These are phyloP conservation scores for Blastobotrys elegans DNA, from an alignment of 1,139 yeast genomes.

Conservation along the genomic window DNA sequence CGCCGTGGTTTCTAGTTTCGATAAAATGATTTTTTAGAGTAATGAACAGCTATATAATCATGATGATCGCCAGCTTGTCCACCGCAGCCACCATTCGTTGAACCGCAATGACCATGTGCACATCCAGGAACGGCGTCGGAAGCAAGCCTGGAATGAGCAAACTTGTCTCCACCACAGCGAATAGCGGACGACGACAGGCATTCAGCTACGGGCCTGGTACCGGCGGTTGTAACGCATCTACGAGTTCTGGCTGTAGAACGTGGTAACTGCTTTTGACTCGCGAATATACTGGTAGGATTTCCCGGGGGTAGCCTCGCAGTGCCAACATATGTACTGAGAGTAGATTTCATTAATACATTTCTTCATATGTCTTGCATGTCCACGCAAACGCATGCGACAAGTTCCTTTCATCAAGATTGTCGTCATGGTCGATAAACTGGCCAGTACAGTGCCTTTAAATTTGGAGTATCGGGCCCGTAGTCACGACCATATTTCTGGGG, in stretches of 20 bases:
- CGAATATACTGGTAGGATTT: no score
- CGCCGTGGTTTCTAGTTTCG: slow-evolving; percentile 3
- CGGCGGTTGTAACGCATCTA: no score
- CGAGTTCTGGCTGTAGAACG: no score
- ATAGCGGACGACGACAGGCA: no score
- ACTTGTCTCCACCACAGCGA: no score
- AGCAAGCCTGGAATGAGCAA: no score
- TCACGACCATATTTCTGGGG: no score
- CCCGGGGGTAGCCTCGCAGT: slow-evolving; percentile 32
- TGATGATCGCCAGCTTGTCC: neutral
- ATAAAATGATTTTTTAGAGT: slow-evolving; percentile 4
- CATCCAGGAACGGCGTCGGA: neutral
- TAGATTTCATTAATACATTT: slow-evolving; percentile 28
- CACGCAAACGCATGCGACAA: slow-evolving; percentile 27
- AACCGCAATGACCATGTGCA: neutral
- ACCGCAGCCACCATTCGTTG: neutral
- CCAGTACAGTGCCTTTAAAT: no score
- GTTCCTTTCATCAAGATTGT: slow-evolving; percentile 29
- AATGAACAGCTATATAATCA: no score
- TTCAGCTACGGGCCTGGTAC: no score
- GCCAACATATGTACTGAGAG: slow-evolving; percentile 33
- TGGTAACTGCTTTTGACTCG: no score
- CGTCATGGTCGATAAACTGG: slow-evolving; percentile 34
- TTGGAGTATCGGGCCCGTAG: no score
- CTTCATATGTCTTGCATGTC: slow-evolving; percentile 28